phyloP scores from a whole-genome alignment of 345 rosid genomes.

The Eucalyptus dawsonii region DNA sequence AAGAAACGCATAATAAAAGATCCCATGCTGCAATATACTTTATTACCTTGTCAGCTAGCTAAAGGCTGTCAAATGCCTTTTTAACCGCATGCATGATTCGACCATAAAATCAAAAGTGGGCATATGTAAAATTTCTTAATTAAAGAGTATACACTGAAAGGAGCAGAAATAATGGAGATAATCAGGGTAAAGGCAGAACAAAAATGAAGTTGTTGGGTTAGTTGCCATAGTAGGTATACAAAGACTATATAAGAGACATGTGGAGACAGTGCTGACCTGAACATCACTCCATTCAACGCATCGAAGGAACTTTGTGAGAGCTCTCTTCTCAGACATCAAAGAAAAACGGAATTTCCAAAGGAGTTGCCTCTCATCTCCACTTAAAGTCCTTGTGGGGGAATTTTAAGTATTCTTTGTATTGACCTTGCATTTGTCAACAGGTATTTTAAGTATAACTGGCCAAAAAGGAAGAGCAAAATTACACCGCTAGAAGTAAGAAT shows the following conservation, averaged over 20 bases:
- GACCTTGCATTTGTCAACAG: constrained; percentile 34
- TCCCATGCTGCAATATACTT: neutral
- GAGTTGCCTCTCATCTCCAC: constrained; percentile 96
- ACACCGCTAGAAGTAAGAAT: neutral
- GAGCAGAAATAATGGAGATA: neutral
- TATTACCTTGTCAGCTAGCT: neutral
- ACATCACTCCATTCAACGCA: constrained; percentile 98
- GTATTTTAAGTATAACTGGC: neutral
- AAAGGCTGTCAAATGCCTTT: neutral
- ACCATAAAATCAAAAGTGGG: neutral
- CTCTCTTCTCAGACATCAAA: constrained; percentile 87
- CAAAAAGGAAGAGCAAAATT: neutral
- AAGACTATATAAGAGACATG: neutral
- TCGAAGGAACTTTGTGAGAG: constrained; percentile 88
- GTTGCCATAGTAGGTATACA: neutral
- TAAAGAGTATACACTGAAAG: neutral
- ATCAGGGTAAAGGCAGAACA: neutral
- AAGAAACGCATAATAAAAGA: neutral
- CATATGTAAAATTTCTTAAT: neutral
- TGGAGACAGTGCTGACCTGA: constrained; percentile 36
- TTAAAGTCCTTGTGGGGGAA: constrained; percentile 80
- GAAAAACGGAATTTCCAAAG: constrained; percentile 97
- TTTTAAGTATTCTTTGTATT: constrained; percentile 72
- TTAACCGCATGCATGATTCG: neutral
- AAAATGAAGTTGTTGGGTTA: neutral